Base-by-base conservation (phyloP, 768 basidiomycete species). In the Termitomyces bulborhizus region DNA sequence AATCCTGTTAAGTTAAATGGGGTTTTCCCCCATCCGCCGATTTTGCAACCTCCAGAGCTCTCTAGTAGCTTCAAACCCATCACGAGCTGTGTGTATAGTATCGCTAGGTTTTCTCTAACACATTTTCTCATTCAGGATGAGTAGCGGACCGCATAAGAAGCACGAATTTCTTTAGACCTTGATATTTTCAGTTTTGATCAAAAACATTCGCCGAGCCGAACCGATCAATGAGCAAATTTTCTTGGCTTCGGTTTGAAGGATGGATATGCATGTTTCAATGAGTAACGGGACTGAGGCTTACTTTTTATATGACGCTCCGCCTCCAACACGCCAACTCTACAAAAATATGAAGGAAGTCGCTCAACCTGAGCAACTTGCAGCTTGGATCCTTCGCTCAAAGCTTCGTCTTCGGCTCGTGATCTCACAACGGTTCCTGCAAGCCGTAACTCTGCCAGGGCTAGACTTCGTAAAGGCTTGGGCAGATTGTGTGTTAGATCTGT, bases 391-490 rank as follows among this genome's bases (percentile, higher is more conserved):
- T 40, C 21, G 32, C 26, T 4, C 36, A 37, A 37, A 26, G 34
- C 32, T 29, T 16, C 46, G 29, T 32, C 50, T 48, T 45, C 54
- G 54, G 12, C 51, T 56, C 4, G 46, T 56, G 21, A 32, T 53
- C 12, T 6, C 27, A 16, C 31, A 27, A n/a, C 16, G 21, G 21
- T 27, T 58, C 16, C 16, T 54, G 32, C 51, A 45, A 18, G 46
- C 48, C 8, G 41, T 53, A 4, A 55, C 40, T 11, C 36, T 53
- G 4, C 53, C 55, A 13, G 55, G 60, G 15, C 47, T 51, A 36
- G 51, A 54, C 16, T 54, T 61, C 15, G 24, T 61, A n/a, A 48
- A 56, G 18, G 60, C 57, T 2, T 61, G 60, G 60, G 44, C 50
- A 3, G 57, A 61, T 36, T 59, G 55, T 52, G 43, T 12, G 52